Evolutionary conservation across 225 moss, liverwort and hornwort genomes (phyloP).

Genomic region (Bryum argenteum): DNA sequence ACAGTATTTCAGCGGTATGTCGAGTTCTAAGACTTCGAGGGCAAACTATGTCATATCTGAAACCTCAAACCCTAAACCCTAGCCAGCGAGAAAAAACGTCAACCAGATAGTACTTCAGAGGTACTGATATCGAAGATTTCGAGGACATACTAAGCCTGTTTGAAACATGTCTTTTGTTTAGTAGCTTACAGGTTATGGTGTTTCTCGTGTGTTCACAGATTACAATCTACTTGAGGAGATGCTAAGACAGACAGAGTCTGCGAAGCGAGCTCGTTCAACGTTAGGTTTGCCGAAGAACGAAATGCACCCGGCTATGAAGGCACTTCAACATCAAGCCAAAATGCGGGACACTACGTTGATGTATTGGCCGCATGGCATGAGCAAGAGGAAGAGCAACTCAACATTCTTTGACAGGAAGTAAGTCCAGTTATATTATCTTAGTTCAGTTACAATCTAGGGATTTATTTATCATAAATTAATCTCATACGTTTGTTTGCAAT

Average conservation of each 20-base stretch:
- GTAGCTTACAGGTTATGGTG: not conserved
- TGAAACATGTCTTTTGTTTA: not conserved
- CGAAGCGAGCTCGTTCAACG: conserved; percentile 67
- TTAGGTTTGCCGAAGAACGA: conserved; percentile 44
- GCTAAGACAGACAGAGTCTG: conserved; percentile 79
- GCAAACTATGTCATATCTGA: too few relatives aligned
- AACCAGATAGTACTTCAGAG: not conserved
- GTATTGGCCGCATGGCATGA: conserved; percentile 81
- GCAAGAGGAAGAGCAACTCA: conserved; percentile 77
- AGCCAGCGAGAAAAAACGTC: not conserved
- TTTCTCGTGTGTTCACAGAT: conserved; percentile 41
- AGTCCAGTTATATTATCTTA: conserved; percentile 4
- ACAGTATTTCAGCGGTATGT: too few relatives aligned
- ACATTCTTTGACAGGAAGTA: conserved; percentile 75
- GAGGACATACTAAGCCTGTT: not conserved
- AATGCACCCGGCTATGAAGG: conserved; percentile 59
- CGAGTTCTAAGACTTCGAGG: too few relatives aligned
- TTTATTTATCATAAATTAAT: too few relatives aligned
- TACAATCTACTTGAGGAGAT: conserved; percentile 91
- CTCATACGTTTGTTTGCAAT: conserved; percentile 15
- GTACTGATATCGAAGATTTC: not conserved
- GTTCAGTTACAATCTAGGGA: too few relatives aligned
- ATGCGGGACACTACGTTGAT: conserved; percentile 63
- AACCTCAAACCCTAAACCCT: not conserved
- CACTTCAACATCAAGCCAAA: conserved; percentile 74